phyloP scores from a whole-genome alignment of 2,329 filamentous ascomycete species.

The Bimuria novae-zelandiae region DNA sequence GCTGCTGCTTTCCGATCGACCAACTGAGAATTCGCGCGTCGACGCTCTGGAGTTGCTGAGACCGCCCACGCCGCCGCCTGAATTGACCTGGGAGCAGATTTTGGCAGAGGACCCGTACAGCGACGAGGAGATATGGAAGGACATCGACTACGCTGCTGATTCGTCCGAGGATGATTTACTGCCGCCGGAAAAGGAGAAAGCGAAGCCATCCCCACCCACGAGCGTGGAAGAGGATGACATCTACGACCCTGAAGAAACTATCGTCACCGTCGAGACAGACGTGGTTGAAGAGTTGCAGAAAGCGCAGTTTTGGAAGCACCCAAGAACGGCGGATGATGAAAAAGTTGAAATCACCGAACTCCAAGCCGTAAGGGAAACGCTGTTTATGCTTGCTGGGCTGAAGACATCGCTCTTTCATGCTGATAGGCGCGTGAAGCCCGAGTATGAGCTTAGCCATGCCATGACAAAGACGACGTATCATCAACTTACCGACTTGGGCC shows the following conservation, averaged over 20 bases:
- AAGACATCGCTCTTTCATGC: slow-evolving; percentile 70
- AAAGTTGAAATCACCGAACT: slow-evolving; percentile 65
- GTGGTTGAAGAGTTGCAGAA: slow-evolving; percentile 47
- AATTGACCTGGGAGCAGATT: slow-evolving; percentile 79
- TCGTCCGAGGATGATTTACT: slow-evolving; percentile 65
- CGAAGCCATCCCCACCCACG: slow-evolving; percentile 37
- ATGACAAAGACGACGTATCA: slow-evolving; percentile 40
- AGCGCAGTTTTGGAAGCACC: slow-evolving; percentile 55
- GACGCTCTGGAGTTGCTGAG: slow-evolving; percentile 64
- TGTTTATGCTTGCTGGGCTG: slow-evolving; percentile 85
- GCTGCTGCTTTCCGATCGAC: slow-evolving; percentile 79
- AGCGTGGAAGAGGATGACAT: slow-evolving; percentile 46
- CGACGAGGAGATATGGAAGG: slow-evolving; percentile 70
- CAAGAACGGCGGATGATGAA: slow-evolving; percentile 12
- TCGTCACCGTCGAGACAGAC: slow-evolving; percentile 34
- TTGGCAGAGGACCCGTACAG: slow-evolving; percentile 75
- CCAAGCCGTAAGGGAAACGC: slow-evolving; percentile 73
- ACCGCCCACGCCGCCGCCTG: slow-evolving; percentile 51
- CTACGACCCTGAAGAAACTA: slow-evolving; percentile 37
- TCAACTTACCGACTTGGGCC: slow-evolving; percentile 52
- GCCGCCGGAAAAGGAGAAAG: slow-evolving; percentile 25
- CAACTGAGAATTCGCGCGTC: slow-evolving; percentile 70
- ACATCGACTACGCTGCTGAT: slow-evolving; percentile 67
- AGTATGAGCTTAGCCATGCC: slow-evolving; percentile 47
- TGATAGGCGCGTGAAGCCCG: slow-evolving; percentile 44